Evolutionary conservation across 2,329 filamentous ascomycete species (phyloP), one percentile per base, ranked within the genome.

Genomic region (Penicillium griseofulvum): DNA sequence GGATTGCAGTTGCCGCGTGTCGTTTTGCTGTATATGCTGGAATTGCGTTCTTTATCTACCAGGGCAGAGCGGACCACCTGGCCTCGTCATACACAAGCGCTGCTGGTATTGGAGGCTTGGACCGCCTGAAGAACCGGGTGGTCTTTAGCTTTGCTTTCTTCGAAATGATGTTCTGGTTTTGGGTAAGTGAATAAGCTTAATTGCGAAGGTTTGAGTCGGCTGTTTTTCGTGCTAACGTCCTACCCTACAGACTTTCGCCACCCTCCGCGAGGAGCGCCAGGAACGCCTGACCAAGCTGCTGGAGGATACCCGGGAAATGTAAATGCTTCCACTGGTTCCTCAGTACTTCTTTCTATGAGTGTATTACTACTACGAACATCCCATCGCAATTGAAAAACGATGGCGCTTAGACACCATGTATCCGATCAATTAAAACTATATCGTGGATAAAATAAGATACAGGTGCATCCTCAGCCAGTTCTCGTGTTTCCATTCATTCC

Each of bases 81-180:
- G 60, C 52, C n/a, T 64, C 63, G 10, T 59, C 55, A 33, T 66
- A 64, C 49, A 54, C 59, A 28, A 28, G 59, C 22, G 55, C 59
- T 19, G 53, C 69, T 58, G 57, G 59, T 45, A 50, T 69, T 57
- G 50, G 65, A 59, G 67, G 80, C 70, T 79, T 84, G 47, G 87
- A 91, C 59, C 82, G 83, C 24, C 74, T 96, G 65, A 91, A 92
- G 77, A 96, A 95, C 70, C 84, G 90, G 48, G 78, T 96, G 38
- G 84, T 96, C 38, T 95, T 97, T 70, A 86, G 88, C 0, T 94
- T 91, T 74, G 86, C 85, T 9, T 94, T 96, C 66, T 69, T 96
- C 68, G 92, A 97, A 78, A 84, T 90, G 71, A 80, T 90, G 62
- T 82, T 83, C 58, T 96, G 91, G 90, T 91, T 96, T 73, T 96